Base-by-base conservation (phyloP, 176 grass and related monocot species). In the Raddia guianensis region DNA sequence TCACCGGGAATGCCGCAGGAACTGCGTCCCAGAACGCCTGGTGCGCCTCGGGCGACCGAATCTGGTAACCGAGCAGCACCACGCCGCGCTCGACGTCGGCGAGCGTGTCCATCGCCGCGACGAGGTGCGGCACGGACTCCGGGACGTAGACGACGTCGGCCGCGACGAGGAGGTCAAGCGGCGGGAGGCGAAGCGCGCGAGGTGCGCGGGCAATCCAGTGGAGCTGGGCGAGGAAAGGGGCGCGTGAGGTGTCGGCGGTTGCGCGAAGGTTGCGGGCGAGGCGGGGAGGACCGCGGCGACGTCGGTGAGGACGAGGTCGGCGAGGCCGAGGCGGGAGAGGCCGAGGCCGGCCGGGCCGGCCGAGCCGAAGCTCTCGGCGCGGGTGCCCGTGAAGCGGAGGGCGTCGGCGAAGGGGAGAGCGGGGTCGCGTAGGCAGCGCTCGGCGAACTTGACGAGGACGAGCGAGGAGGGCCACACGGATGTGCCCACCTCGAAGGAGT, bases 381-480 rank as follows among this genome's bases (percentile, higher is more conserved):
- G 88, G 66, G 91, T 72, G 27, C 89, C 91, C 15, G 88, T 4
- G 90, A 98, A 93, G 83, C 34, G 45, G 74, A 95, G 92, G 79
- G 89, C 86, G 57, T 98, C 83, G 56, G 86, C 76, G 82, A 95
- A 95, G 57, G 96, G 96, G 49, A 89, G 89, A 13, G 65, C 71
- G 40, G 79, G 18, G 18, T 80, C 56, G 16, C 84, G 14, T 57
- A 92, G 77, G 80, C 90, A 98, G 65, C 92, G 95, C 72, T 94
- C 95, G 81, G 84, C 74, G 81, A 94, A 98, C 83, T 98, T 94
- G 88, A 94, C 92, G 80, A 98, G 95, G 83, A 94, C 95, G 79
- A 95, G 90, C 16, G 96, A 98, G 75, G 86, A 98, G 9, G 90
- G 89, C 92, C 90, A 98, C 40, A 98, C 92, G 9, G 95, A 98